A percentile compares a stretch with the other conserved stretches of the same genome.
phyloP scores from a whole-genome alignment of 495 filamentous ascomycete genomes.

The Aspergillus haitiensis region DNA sequence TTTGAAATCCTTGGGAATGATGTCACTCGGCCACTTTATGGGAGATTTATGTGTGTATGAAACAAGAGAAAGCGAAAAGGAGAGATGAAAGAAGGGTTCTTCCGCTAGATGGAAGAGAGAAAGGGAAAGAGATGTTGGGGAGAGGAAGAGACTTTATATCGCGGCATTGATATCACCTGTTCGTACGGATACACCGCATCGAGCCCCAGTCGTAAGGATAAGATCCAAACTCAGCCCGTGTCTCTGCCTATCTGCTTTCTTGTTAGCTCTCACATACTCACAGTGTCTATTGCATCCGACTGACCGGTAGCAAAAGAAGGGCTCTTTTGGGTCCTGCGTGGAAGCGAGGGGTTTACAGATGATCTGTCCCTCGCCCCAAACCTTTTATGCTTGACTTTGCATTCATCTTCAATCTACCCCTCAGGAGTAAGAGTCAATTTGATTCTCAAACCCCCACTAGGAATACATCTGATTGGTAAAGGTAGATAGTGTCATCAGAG shows the following conservation, averaged over 20 bases:
- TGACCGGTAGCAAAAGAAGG: constrained; percentile 20
- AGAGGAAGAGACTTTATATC: constrained; percentile 2
- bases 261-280: constrained; percentile 12
- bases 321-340: constrained; percentile 18
- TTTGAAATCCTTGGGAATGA: background rate
- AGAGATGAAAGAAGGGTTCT: background rate
- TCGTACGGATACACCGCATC: background rate
- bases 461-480: background rate
- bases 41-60: constrained; percentile 3
- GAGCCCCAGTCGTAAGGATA: background rate
- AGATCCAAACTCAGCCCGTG: constrained; percentile 11
- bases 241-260: constrained; percentile 13
- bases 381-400: constrained; percentile 1
- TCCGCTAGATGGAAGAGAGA: background rate
- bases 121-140: background rate
- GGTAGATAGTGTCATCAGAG: background rate
- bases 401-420: background rate
- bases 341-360: constrained; percentile 29
- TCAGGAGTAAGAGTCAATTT: constrained; percentile 2
- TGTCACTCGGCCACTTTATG: background rate
- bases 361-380: constrained; percentile 18
- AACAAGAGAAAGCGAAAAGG: constrained; percentile 2
- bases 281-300: constrained; percentile 2
- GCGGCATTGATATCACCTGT: background rate
- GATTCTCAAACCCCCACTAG: background rate